A percentile compares a stretch with the other conserved stretches of the same genome.
Conservation (phyloP, 495 filamentous ascomycete species). For the Choiromyces venosus region DNA sequence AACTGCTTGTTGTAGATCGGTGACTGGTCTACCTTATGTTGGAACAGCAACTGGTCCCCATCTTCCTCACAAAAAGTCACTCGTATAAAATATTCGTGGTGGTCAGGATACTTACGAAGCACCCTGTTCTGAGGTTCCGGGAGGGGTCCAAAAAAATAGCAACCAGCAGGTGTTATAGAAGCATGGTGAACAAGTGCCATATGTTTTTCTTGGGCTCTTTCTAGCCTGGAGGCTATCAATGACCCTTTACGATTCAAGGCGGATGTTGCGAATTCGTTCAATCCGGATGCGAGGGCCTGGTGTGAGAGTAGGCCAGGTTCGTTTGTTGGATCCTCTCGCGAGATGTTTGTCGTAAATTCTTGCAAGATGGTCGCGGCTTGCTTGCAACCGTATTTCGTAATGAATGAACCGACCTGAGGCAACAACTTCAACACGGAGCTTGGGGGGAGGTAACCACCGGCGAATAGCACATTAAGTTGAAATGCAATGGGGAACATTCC, state of each 20-base stretch:
- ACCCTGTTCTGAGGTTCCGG: constrained; percentile 68
- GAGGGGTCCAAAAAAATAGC: constrained; percentile 64
- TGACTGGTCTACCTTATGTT: constrained; percentile 51
- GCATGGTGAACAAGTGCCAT: constrained; percentile 53
- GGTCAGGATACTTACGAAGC: constrained; percentile 60
- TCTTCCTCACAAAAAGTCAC: constrained; percentile 71
- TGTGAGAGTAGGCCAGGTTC: constrained; percentile 48
- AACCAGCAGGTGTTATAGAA: constrained; percentile 62
- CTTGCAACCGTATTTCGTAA: constrained; percentile 8
- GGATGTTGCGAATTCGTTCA: constrained; percentile 45
- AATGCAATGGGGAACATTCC: constrained; percentile 36
- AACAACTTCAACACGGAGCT: constrained; percentile 28
- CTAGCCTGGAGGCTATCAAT: constrained; percentile 22
- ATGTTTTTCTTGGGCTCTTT: constrained; percentile 29
- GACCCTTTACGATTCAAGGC: constrained; percentile 27
- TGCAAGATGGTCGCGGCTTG: constrained; percentile 21
- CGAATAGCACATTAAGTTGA: constrained; percentile 35
- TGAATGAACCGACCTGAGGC: constrained; percentile 21
- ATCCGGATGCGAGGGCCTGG: constrained; percentile 45
- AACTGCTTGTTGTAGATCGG: constrained; percentile 55
- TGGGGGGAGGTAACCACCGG: constrained; percentile 35
- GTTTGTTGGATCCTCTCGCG: constrained; percentile 25
- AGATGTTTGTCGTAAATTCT: constrained; percentile 19
- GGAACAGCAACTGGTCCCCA: constrained; percentile 57
- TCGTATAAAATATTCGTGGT: constrained; percentile 62